Evolutionary conservation across 345 rosid genomes (phyloP), one percentile per base, ranked within the genome.

Genomic region (Pistacia atlantica): DNA sequence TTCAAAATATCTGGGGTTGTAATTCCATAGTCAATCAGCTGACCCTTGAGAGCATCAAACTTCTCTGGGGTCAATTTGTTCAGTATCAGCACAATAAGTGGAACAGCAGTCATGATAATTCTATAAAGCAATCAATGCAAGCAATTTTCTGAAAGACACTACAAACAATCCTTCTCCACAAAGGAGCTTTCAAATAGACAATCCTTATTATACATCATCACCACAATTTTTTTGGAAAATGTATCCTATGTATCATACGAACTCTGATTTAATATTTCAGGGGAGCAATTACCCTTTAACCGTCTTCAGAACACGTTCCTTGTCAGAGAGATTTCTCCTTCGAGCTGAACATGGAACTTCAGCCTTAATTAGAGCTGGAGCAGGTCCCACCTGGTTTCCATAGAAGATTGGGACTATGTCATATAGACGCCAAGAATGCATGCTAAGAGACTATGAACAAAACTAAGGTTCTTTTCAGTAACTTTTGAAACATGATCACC

Each of bases 21-120:
- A 81, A 95, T 91, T 65, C 97, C 98, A 79, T 94, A 88, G 83
- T 95, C 93, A 46, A 91, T 91, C 54, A 95, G 82, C 77, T 93
- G 97, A 84, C 90, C 94, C 90, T 93, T 91, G 68, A 95, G 98
- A 80, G 93, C 71, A 84, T 91, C 97, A 78, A 88, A 93, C 84
- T 91, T 95, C 86, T 90, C 97, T 11, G 98, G 98, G 52, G 97
- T 91, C 78, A 93, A 83, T 85, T 92, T 95, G 86, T 95, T 93
- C 83, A 93, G 80, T 79, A 93, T 95, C 97, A 89, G 90, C 78
- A 85, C 31, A 35, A 80, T 76, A 60, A 69, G 60, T 8, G 79
- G 54, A 77, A 74, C 9, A 31, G 45, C 64, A 42, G 57, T 79
- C 67, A 83, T 59, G 45, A 18, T 56, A 63, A 22, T 59, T 42